phyloP scores from a whole-genome alignment of 768 basidiomycete genomes.

The Polyporus arcularius region DNA sequence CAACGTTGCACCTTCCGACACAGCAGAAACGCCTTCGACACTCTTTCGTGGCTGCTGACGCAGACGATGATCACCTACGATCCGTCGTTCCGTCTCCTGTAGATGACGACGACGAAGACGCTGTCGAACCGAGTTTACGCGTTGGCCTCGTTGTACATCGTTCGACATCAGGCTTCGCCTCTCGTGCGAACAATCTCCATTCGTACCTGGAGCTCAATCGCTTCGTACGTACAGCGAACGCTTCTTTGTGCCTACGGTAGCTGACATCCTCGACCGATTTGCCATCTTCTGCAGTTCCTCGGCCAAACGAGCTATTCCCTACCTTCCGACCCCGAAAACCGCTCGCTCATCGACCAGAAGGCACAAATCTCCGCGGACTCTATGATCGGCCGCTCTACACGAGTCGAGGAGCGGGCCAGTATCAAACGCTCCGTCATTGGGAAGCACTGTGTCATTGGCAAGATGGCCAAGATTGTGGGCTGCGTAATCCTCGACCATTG shows the following conservation, averaged over 20 bases:
- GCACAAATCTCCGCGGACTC: constrained; percentile 85
- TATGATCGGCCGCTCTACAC: constrained; percentile 80
- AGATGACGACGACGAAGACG: constrained; percentile 36
- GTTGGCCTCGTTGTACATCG: constrained; percentile 66
- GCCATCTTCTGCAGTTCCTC: constrained; percentile 45
- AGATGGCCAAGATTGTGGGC: constrained; percentile 77
- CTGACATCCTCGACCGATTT: background rate
- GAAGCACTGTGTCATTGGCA: constrained; percentile 52
- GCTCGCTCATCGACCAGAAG: constrained; percentile 73
- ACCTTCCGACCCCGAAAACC: constrained; percentile 61
- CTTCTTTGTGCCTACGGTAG: background rate
- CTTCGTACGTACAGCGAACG: constrained; percentile 49
- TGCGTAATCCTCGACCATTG: constrained; percentile 91
- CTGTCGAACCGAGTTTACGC: constrained; percentile 50
- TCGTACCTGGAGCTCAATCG: constrained; percentile 81
- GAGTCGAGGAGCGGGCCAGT: constrained; percentile 74
- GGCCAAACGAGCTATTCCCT: constrained; percentile 51
- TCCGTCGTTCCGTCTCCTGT: constrained; percentile 51
- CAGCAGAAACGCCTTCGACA: constrained; percentile 8
- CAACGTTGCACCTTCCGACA: constrained; percentile 43
- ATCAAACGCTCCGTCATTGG: constrained; percentile 67
- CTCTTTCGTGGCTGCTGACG: constrained; percentile 26
- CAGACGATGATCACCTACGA: constrained; percentile 15
- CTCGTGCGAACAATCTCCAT: constrained; percentile 76
- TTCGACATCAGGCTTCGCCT: constrained; percentile 53